Conservation (phyloP, 192 early-diverging fungal species). For the Chytriomyces hyalinus region DNA sequence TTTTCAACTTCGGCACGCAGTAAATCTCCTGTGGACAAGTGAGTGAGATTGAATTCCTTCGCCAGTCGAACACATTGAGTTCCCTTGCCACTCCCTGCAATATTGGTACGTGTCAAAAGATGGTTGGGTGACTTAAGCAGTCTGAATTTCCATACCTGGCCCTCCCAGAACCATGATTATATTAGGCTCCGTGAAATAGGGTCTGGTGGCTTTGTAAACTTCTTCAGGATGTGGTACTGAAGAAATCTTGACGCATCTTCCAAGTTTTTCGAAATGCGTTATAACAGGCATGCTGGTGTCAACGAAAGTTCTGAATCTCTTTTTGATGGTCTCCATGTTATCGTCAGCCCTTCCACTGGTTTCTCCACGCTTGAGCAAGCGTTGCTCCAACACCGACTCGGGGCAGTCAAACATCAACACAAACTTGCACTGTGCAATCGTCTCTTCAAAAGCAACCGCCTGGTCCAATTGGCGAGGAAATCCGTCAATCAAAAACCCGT, state of each 20-base stretch:
- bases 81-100: constrained; percentile 75
- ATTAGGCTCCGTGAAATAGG: constrained; percentile 39
- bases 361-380: constrained; percentile 88
- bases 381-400: constrained; percentile 79
- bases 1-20: constrained; percentile 80
- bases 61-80: constrained; percentile 81
- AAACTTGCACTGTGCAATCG: constrained; percentile 68
- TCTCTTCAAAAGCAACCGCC: constrained; percentile 60
- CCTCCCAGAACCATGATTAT: constrained; percentile 60
- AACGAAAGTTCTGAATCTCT: constrained; percentile 86
- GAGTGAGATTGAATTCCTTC: constrained; percentile 84
- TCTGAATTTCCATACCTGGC: constrained; percentile 35
- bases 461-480: constrained; percentile 68
- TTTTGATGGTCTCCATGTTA: constrained; percentile 91
- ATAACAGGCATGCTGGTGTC: constrained; percentile 89
- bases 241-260: constrained; percentile 54
- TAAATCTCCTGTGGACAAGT: constrained; percentile 93
- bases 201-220: constrained; percentile 43
- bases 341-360: constrained; percentile 92
- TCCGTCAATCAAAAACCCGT: constrained; percentile 66
- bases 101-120: not conserved
- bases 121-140: not conserved
- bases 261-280: constrained; percentile 57
- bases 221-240: constrained; percentile 40
- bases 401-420: constrained; percentile 93